Evolutionary conservation across 1,284 basidiomycete genomes (phyloP).

Genomic region (Filobasidium uniguttulatum): DNA sequence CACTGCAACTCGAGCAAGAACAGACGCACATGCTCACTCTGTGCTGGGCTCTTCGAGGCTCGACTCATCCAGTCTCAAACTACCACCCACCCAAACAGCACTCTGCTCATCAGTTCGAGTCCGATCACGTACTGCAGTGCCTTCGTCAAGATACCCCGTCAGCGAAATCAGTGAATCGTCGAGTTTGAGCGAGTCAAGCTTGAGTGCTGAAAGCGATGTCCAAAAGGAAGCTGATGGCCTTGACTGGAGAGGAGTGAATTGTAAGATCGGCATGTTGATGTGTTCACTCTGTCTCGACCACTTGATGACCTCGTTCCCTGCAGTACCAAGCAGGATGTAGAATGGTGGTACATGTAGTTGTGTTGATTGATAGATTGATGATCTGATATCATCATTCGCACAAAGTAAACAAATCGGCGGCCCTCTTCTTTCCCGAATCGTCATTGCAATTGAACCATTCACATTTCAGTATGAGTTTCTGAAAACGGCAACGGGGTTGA

Average conservation of each 20-base stretch:
- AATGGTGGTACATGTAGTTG: background rate
- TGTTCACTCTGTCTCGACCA: no score
- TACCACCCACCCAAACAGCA: constrained; percentile 33
- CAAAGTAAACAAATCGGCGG: background rate
- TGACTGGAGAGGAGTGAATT: constrained; percentile 77
- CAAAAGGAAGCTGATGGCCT: constrained; percentile 83
- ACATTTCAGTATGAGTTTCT: no score
- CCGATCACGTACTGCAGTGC: constrained; percentile 44
- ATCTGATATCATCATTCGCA: background rate
- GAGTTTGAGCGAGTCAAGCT: constrained; percentile 80
- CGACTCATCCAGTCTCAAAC: constrained; percentile 21
- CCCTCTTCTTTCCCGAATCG: no score
- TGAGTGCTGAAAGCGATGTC: constrained; percentile 75
- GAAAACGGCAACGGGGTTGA: no score
- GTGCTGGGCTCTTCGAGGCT: constrained; percentile 22
- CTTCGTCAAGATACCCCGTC: constrained; percentile 54
- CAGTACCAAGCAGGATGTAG: background rate
- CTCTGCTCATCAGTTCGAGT: background rate
- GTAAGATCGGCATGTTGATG: constrained; percentile 41
- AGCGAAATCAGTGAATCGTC: constrained; percentile 59
- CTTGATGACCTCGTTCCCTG: no score
- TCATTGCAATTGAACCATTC: no score
- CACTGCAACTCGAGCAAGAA: no score
- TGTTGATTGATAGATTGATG: background rate
- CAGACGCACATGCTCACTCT: no score